Conservation (phyloP, 192 early-diverging fungal species). For the Entrophospora sp. region DNA sequence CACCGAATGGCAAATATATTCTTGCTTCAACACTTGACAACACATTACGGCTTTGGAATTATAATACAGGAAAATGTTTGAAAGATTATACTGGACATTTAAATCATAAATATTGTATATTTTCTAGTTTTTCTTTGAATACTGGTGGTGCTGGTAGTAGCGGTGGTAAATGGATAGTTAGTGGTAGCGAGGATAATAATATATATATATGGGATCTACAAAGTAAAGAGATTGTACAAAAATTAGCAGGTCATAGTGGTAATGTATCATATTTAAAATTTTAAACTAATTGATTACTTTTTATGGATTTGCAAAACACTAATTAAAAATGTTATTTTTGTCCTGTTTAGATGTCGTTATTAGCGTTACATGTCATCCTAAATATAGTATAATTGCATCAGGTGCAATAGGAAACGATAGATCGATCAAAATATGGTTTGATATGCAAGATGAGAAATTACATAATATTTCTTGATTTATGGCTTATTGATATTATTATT, state of each 20-base stretch:
- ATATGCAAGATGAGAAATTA: too few species aligned
- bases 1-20: constrained; percentile 98
- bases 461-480: too few species aligned
- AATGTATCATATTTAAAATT: constrained; percentile 3
- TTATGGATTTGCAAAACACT: not conserved
- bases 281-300: not conserved
- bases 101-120: constrained; percentile 89
- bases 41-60: constrained; percentile 91
- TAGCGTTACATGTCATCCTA: constrained; percentile 89
- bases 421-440: constrained; percentile 80
- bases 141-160: too few species aligned
- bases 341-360: constrained; percentile 82
- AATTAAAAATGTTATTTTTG: too few species aligned
- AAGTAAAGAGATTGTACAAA: constrained; percentile 90
- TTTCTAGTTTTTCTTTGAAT: constrained; percentile 92
- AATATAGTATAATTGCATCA: constrained; percentile 90
- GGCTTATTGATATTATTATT: too few species aligned
- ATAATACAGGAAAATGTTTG: constrained; percentile 90
- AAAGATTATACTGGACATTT: constrained; percentile 89
- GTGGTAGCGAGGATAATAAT: constrained; percentile 86
- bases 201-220: constrained; percentile 99
- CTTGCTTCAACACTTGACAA: constrained; percentile 89
- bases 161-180: constrained; percentile 91
- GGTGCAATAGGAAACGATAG: constrained; percentile 87
- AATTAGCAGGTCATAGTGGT: constrained; percentile 87